Evolutionary conservation across 768 basidiomycete genomes (phyloP).

Genomic region (Leucocoprinus birnbaumii): DNA sequence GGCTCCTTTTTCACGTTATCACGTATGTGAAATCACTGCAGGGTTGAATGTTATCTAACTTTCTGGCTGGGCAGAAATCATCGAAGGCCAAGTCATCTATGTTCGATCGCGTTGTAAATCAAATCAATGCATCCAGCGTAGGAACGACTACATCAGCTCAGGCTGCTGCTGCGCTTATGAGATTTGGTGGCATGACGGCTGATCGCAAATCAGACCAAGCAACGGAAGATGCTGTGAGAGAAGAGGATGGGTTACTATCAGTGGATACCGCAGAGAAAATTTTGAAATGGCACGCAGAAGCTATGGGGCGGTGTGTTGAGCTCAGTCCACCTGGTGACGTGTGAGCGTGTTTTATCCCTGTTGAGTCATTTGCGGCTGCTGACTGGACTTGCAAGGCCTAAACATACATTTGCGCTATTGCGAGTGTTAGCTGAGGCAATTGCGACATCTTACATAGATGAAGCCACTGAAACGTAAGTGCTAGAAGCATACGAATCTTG

Average conservation of each 20-base stretch:
- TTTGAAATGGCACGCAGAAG: conserved; percentile 97
- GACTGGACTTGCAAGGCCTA: conserved; percentile 59
- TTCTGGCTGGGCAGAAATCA: conserved; percentile 44
- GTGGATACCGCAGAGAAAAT: conserved; percentile 83
- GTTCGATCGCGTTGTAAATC: conserved; percentile 92
- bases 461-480: conserved; percentile 87
- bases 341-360: conserved; percentile 44
- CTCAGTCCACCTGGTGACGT: conserved; percentile 79
- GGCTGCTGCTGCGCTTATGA: conserved; percentile 85
- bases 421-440: conserved; percentile 86
- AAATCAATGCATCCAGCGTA: conserved; percentile 72
- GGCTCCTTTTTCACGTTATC: conserved; percentile 78
- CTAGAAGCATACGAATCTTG: background rate
- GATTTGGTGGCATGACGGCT: conserved; percentile 79
- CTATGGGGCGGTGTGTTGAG: conserved; percentile 92
- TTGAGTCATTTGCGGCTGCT: conserved; percentile 1
- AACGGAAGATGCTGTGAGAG: conserved; percentile 67
- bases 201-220: conserved; percentile 47
- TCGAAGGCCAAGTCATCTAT: conserved; percentile 72
- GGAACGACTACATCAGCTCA: conserved; percentile 71
- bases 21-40: conserved; percentile 49
- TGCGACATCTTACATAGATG: conserved; percentile 80
- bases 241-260: conserved; percentile 80
- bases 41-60: conserved; percentile 1
- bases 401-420: conserved; percentile 82